Conservation (phyloP, 2,329 filamentous ascomycete species). For the Rhinocladiella similis region DNA sequence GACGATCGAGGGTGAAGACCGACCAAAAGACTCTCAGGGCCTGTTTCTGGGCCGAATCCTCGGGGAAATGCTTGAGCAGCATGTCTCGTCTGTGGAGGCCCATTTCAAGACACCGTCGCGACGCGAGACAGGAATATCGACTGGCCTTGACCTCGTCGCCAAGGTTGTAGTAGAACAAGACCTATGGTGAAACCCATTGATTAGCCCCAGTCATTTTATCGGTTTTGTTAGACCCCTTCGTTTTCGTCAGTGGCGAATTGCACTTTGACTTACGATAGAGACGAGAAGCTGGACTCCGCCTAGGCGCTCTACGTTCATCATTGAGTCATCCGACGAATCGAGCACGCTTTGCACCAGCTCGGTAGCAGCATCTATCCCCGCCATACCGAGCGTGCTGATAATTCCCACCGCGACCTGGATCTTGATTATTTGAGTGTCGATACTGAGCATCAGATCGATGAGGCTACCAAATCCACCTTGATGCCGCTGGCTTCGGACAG, state of each 20-base stretch:
- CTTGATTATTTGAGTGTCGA: slow-evolving; percentile 7
- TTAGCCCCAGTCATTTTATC: no score
- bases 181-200: not conserved
- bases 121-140: slow-evolving; percentile 8
- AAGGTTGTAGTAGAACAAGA: slow-evolving; percentile 5
- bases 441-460: slow-evolving; percentile 4
- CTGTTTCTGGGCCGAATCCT: not conserved
- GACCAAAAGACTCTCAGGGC: slow-evolving; percentile 12
- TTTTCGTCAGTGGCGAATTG: not conserved
- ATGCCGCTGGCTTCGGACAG: not conserved
- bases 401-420: slow-evolving; percentile 8
- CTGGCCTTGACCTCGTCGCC: slow-evolving; percentile 8
- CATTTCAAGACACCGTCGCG: slow-evolving; percentile 9
- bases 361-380: not conserved
- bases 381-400: not conserved
- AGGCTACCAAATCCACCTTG: not conserved
- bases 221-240: no score
- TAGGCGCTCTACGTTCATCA: slow-evolving; percentile 6
- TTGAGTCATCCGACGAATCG: slow-evolving; percentile 2
- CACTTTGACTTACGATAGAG: slow-evolving; percentile 2
- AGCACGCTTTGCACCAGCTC: slow-evolving; percentile 4
- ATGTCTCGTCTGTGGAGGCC: slow-evolving; percentile 11
- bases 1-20: slow-evolving; percentile 10
- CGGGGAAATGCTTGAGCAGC: slow-evolving; percentile 8
- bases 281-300: slow-evolving; percentile 6